Evolutionary conservation across 1,284 basidiomycete genomes (phyloP).

Genomic region (Puccinia novopanici): DNA sequence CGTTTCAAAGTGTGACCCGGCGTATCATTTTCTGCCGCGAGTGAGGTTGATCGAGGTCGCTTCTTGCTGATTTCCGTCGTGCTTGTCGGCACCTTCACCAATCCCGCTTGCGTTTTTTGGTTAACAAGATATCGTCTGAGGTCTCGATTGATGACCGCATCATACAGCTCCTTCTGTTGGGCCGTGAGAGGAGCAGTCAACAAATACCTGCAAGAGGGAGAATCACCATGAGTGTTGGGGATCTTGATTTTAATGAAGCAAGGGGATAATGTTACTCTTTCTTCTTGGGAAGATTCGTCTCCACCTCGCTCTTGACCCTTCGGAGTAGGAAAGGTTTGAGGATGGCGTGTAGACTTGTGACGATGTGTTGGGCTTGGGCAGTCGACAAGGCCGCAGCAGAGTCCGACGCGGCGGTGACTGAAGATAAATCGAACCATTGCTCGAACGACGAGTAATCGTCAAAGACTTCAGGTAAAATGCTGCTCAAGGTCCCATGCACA

Average conservation of each 20-base stretch:
- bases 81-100: background rate
- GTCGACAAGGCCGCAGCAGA: conserved; percentile 63
- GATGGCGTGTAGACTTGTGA: conserved; percentile 81
- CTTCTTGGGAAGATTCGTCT: conserved; percentile 74
- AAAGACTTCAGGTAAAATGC: conserved; percentile 84
- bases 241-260: conserved; percentile 13
- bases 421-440: conserved; percentile 70
- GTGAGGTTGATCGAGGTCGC: conserved; percentile 6
- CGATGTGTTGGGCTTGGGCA: conserved; percentile 69
- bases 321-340: conserved; percentile 93
- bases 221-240: background rate
- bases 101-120: conserved; percentile 50
- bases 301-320: conserved; percentile 87
- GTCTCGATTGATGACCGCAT: conserved; percentile 62
- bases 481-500: background rate
- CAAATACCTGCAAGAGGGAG: conserved; percentile 63
- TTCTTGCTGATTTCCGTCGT: background rate
- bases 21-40: background rate
- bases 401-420: conserved; percentile 59
- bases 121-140: conserved; percentile 56
- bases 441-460: conserved; percentile 85
- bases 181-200: conserved; percentile 84
- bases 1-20: background rate
- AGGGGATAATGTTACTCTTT: conserved; percentile 70
- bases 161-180: conserved; percentile 79